phyloP scores from a whole-genome alignment of 1,139 yeast genomes.

The Blastobotrys elegans region DNA sequence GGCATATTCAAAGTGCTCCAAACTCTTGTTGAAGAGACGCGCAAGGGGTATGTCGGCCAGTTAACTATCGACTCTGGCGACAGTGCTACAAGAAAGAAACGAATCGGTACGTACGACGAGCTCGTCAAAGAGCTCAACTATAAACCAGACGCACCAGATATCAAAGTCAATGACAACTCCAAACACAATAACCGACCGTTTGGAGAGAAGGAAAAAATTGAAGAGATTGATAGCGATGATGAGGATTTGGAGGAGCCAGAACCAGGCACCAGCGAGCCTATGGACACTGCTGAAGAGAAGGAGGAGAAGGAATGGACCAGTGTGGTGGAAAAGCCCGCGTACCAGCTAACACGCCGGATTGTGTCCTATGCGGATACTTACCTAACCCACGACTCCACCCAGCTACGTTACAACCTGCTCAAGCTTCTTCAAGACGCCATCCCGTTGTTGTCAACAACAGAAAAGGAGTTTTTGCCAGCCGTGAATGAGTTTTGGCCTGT shows the following conservation, averaged over 20 bases:
- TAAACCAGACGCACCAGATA: conserved; percentile 16
- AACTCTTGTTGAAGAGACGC: conserved; percentile 55
- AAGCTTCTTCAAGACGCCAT: conserved; percentile 46
- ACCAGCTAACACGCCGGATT: conserved; percentile 54
- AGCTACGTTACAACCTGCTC: conserved; percentile 53
- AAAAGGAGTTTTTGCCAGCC: conserved; percentile 56
- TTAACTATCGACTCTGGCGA: conserved; percentile 12
- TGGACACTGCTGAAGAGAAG: conserved; percentile 28
- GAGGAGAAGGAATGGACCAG: conserved; percentile 52
- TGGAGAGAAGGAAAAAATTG: conserved; percentile 1
- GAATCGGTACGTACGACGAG: conserved; percentile 13
- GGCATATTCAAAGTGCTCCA: conserved; percentile 72
- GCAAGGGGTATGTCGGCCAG: conserved; percentile 31
- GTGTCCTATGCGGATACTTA: conserved; percentile 66
- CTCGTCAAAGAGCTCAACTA: conserved; percentile 20
- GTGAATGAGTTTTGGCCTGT: conserved; percentile 69
- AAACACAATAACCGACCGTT: conserved; percentile 13
- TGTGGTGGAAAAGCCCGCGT: conserved; percentile 55
- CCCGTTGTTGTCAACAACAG: conserved; percentile 61
- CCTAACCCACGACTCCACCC: conserved; percentile 60
- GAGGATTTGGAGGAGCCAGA: conserved; percentile 38
- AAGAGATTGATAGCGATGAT: conserved; percentile 13
- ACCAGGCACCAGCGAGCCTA: conserved; percentile 33
- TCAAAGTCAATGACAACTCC: conserved; percentile 13
- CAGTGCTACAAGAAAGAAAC: not conserved